A percentile compares a stretch with the other conserved stretches of the same genome.
Conservation (phyloP, 331 rosid species). For the Acacia concinna region DNA sequence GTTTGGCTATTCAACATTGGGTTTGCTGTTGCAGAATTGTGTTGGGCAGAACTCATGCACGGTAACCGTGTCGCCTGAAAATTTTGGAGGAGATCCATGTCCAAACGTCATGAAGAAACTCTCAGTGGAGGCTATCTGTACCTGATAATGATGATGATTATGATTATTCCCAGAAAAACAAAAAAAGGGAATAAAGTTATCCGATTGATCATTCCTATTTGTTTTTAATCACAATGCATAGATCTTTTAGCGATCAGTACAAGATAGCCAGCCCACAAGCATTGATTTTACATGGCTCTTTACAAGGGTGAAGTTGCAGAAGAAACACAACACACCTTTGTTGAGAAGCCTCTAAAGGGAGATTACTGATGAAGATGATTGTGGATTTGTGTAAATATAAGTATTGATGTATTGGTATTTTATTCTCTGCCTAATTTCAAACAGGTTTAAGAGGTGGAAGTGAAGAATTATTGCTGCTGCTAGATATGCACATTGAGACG, state of each 20-base stretch:
- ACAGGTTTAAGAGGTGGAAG: conserved; percentile 30
- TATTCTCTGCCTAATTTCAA: conserved; percentile 27
- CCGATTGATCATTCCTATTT: not conserved
- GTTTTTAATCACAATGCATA: conserved; percentile 24
- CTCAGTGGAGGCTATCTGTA: conserved; percentile 81
- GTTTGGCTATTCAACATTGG: conserved; percentile 21
- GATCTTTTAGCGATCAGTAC: conserved; percentile 29
- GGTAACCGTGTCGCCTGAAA: conserved; percentile 63
- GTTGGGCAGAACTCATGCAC: conserved; percentile 75
- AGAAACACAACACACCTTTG: conserved; percentile 66
- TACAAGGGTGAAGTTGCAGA: conserved; percentile 80
- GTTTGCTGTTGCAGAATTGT: conserved; percentile 65
- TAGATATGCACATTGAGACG: conserved; percentile 54
- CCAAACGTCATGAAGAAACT: conserved; percentile 86
- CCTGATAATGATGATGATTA: conserved; percentile 39
- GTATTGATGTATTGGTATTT: conserved; percentile 32
- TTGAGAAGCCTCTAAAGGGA: conserved; percentile 46
- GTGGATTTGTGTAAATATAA: conserved; percentile 48
- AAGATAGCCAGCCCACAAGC: conserved; percentile 43
- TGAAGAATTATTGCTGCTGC: conserved; percentile 31
- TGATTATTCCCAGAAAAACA: conserved; percentile 27
- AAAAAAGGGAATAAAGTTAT: conserved; percentile 28
- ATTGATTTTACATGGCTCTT: conserved; percentile 51
- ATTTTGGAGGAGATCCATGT: conserved; percentile 94
- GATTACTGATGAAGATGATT: conserved; percentile 51